Conservation (phyloP, 2,329 filamentous ascomycete species). For the Didymella arachidicola region DNA sequence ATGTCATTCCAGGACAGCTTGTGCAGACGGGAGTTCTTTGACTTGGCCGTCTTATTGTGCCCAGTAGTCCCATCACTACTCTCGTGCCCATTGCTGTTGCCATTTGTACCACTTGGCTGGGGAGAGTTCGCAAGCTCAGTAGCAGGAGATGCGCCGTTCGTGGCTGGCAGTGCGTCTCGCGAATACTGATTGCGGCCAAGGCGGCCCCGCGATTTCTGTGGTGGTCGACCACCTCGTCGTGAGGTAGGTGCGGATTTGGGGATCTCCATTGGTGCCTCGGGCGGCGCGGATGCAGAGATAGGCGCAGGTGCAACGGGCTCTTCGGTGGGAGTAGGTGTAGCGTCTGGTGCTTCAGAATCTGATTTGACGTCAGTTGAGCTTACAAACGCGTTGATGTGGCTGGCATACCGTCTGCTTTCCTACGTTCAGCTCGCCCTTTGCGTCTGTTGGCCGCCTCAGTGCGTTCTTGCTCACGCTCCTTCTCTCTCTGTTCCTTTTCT, state of each 20-base stretch:
- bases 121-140: constrained; percentile 43
- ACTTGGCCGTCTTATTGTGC: constrained; percentile 67
- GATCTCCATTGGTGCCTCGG: constrained; percentile 37
- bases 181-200: constrained; percentile 52
- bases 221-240: constrained; percentile 47
- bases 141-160: constrained; percentile 46
- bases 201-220: constrained; percentile 43
- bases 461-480: constrained; percentile 75
- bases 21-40: constrained; percentile 62
- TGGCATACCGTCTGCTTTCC: constrained; percentile 78
- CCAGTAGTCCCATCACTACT: constrained; percentile 64
- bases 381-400: constrained; percentile 14
- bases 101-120: constrained; percentile 43
- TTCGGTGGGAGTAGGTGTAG: constrained; percentile 36
- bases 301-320: constrained; percentile 35
- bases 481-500: constrained; percentile 67
- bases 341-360: constrained; percentile 43
- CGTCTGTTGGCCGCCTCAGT: constrained; percentile 79
- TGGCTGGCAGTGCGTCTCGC: constrained; percentile 43
- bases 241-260: constrained; percentile 40
- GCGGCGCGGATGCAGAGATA: constrained; percentile 35
- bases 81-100: constrained; percentile 52
- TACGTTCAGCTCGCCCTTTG: constrained; percentile 81
- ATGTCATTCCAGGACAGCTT: constrained; percentile 84
- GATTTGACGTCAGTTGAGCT: constrained; percentile 29